Evolutionary conservation across 148 eudicot species (phyloP).

Genomic region (Cornus florida): DNA sequence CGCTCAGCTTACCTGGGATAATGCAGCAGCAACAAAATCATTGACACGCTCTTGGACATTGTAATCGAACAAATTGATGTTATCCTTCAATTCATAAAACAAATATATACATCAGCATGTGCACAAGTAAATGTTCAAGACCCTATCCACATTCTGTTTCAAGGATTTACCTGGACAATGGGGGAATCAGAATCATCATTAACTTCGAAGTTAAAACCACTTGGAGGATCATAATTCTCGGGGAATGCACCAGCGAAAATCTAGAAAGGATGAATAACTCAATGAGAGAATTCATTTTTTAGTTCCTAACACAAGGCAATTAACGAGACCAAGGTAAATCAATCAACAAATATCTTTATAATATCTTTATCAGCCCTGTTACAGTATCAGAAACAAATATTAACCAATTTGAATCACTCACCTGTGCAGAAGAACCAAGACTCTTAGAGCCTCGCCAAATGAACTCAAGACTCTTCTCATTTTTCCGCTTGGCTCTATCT

Average conservation of each 20-base stretch:
- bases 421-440: constrained; percentile 85
- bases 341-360: neutral
- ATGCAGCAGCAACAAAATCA: constrained; percentile 89
- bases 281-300: neutral
- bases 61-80: constrained; percentile 83
- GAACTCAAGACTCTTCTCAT: constrained; percentile 85
- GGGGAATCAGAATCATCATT: constrained; percentile 67
- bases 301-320: neutral
- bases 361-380: neutral
- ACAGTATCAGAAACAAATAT: neutral
- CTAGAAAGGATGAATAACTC: constrained; percentile 31
- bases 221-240: constrained; percentile 77
- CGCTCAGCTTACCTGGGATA: constrained; percentile 58
- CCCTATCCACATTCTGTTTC: neutral
- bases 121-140: constrained; percentile 1
- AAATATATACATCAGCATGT: neutral
- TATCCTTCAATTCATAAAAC: constrained; percentile 63
- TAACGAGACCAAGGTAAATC: neutral
- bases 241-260: constrained; percentile 89
- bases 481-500: constrained; percentile 78
- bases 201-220: constrained; percentile 80
- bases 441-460: constrained; percentile 90
- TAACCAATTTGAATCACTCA: constrained; percentile 14
- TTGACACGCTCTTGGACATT: constrained; percentile 88
- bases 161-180: constrained; percentile 68